Evolutionary conservation across 2,329 filamentous ascomycete species (phyloP), one percentile per base, ranked within the genome.

Genomic region (Calonectria multiphialidica): DNA sequence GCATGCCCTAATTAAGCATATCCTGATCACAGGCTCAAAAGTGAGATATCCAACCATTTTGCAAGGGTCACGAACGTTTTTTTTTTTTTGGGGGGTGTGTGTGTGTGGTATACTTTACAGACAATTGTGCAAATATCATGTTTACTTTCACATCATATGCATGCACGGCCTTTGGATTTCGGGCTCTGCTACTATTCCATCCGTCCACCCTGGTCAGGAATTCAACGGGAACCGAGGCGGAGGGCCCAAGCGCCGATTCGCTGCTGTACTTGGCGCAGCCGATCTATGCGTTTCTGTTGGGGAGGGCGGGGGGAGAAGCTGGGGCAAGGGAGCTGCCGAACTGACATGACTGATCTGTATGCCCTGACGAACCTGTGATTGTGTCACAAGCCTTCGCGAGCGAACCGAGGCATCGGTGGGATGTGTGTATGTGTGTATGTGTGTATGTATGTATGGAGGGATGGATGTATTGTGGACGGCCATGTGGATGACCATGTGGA

Each of bases 271-370:
- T 79, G 76, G 77, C 75, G 71, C 70, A 63, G 63, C 66, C 76
- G 76, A 79, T 79, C 76, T 68, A 70, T 66, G 55, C 30, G 75
- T 78, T 77, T 79, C 77, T 79, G 75, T 79, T 78, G 78, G 78
- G 78, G 75, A 71, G 28, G 28, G 28, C 28, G 28, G 28, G 28
- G 28, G 28, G 28, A 76, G 28, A 76, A 74, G 71, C 73, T 77
- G 77, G 75, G 75, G 78, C 75, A 79, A 50, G 35, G 49, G 67
- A 66, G 76, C 63, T 67, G 9, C 21, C 13, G 28, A 30, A 57
- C 25, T 40, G 35, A 16, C 37, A 23, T 59, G 45, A 45, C 35
- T 42, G 47, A 44, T 25, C 12, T 42, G 30, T 42, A 21, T 53
- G 63, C 23, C n/a, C 30, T 33, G 4, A 23, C 61, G 53, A 61